Evolutionary conservation across 2,329 filamentous ascomycete species (phyloP).

Genomic region (Fusarium temperatum): DNA sequence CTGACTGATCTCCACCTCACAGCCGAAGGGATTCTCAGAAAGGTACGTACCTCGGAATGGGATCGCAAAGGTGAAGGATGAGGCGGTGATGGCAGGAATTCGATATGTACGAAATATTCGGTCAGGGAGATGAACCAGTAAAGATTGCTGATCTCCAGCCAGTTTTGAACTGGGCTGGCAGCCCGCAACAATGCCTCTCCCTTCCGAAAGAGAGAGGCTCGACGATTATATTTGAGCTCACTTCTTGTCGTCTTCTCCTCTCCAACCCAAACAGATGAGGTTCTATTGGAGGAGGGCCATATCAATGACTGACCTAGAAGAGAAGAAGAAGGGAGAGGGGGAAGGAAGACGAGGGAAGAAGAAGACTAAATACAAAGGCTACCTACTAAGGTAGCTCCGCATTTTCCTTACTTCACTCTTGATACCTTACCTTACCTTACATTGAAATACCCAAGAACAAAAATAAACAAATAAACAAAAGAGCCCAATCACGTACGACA

Average conservation of each 20-base stretch:
- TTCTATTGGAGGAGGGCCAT: conserved; percentile 26
- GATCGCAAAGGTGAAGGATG: background rate
- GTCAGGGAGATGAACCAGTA: background rate
- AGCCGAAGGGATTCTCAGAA: background rate
- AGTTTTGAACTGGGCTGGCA: conserved; percentile 13
- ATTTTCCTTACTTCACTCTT: conserved; percentile 18
- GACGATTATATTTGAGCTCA: conserved; percentile 1
- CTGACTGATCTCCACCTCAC: conserved; percentile 23
- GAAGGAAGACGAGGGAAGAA: background rate
- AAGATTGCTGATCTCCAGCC: conserved; percentile 17
- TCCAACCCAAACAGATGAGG: conserved; percentile 32
- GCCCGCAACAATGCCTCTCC: conserved; percentile 29
- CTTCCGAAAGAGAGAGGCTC: conserved; percentile 20
- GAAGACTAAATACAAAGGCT: conserved; percentile 26
- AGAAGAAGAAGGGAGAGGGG: conserved; percentile 12
- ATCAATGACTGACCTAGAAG: conserved; percentile 29
- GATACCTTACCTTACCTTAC: background rate
- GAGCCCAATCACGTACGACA: conserved; percentile 1
- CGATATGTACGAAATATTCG: background rate
- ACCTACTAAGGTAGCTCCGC: conserved; percentile 18
- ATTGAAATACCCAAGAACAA: background rate
- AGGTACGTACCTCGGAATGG: conserved; percentile 22
- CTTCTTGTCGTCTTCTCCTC: conserved; percentile 25
- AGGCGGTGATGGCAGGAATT: conserved; percentile 6
- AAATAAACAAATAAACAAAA: conserved; percentile 10